phyloP scores from a whole-genome alignment of 2,329 filamentous ascomycete species.

The Cladosporium colombiae region DNA sequence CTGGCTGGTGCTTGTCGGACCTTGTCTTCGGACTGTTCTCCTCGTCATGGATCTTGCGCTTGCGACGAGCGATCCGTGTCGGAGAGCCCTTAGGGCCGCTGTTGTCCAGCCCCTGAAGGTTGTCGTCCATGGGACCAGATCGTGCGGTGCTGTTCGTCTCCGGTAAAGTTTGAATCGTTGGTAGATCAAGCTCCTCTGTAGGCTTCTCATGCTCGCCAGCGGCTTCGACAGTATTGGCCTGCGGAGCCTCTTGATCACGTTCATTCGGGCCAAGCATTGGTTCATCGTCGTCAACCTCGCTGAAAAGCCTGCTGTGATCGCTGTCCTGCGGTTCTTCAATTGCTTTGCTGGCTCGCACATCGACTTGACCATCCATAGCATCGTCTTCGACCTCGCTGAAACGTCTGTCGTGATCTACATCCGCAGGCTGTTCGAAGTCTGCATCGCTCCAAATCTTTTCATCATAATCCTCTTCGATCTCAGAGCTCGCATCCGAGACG shows the following conservation, averaged over 20 bases:
- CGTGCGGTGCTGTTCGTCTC: not conserved
- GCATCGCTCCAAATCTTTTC: conserved; percentile 12
- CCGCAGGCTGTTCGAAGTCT: conserved; percentile 13
- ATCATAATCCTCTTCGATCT: not conserved
- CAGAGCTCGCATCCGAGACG: not conserved
- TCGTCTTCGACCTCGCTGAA: conserved; percentile 14
- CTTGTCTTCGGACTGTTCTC: not conserved
- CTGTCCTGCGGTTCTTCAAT: not conserved
- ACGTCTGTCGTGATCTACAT: conserved; percentile 4
- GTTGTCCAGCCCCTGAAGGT: conserved; percentile 5
- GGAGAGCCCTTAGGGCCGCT: conserved; percentile 6
- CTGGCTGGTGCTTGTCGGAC: not conserved
- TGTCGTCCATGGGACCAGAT: conserved; percentile 1
- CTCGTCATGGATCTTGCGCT: not conserved
- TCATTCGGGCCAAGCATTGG: not conserved
- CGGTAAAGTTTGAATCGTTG: not conserved
- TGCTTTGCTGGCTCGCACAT: not conserved
- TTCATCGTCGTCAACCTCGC: not conserved
- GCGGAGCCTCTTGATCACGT: not conserved
- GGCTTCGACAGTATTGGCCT: not conserved
- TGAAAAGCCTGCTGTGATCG: not conserved
- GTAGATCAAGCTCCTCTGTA: conserved; percentile 11
- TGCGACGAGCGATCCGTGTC: not conserved
- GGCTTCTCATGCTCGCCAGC: not conserved
- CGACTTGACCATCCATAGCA: not conserved